Evolutionary conservation across 164 flowering plant species (phyloP).

Genomic region (Pachysandra terminalis): DNA sequence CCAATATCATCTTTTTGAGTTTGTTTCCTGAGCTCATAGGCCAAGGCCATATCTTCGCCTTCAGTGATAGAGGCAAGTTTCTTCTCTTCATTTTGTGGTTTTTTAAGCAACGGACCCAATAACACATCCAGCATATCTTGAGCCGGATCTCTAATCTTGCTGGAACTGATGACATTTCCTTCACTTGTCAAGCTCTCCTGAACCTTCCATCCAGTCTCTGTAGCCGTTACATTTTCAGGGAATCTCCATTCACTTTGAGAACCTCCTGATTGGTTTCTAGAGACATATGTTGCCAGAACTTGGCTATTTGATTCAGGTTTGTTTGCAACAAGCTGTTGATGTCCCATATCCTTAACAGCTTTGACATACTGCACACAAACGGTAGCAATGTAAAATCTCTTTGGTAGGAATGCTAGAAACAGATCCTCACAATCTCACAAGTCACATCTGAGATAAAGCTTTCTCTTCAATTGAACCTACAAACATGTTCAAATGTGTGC

Average conservation of each 20-base stretch:
- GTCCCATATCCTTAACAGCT: conserved; percentile 26
- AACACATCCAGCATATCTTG: conserved; percentile 64
- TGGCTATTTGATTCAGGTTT: conserved; percentile 15
- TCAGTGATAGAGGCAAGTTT: conserved; percentile 15
- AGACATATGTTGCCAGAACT: conserved; percentile 8
- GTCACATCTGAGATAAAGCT: background rate
- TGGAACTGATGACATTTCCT: conserved; percentile 3
- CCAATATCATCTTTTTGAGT: conserved; percentile 17
- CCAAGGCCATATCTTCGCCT: conserved; percentile 19
- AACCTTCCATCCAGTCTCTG: conserved; percentile 1
- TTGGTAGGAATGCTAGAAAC: background rate
- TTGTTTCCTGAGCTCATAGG: conserved; percentile 10
- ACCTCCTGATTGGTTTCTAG: conserved; percentile 15
- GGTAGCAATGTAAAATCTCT: background rate
- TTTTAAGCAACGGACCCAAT: conserved; percentile 58
- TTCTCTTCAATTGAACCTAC: background rate
- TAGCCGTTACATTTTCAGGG: conserved; percentile 4
- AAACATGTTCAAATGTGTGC: background rate
- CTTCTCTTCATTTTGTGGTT: conserved; percentile 30
- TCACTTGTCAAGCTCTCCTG: conserved; percentile 10
- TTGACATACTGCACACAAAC: conserved; percentile 45
- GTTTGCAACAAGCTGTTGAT: conserved; percentile 6
- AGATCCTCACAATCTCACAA: background rate
- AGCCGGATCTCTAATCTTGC: conserved; percentile 46
- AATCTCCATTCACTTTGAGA: conserved; percentile 8